Conservation (phyloP, 495 filamentous ascomycete species). For the Barbatosphaeria neglecta region DNA sequence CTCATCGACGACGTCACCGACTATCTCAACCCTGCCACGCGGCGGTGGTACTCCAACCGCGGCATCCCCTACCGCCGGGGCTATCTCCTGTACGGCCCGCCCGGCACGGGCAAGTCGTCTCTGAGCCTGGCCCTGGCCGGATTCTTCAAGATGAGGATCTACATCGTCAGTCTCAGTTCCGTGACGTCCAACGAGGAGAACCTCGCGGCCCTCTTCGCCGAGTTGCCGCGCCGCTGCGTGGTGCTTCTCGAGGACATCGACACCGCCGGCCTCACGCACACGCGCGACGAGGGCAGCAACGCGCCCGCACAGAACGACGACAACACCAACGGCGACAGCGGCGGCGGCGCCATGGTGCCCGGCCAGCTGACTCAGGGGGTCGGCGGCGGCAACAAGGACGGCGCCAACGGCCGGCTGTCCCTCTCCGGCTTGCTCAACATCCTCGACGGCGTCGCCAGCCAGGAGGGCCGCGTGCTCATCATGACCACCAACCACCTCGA, state of each 20-base stretch:
- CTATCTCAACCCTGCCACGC: constrained; percentile 68
- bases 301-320: constrained; percentile 23
- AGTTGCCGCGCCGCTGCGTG: constrained; percentile 54
- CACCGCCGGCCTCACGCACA: constrained; percentile 56
- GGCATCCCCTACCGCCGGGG: constrained; percentile 66
- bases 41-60: constrained; percentile 66
- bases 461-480: constrained; percentile 66
- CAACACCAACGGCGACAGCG: constrained; percentile 2
- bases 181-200: constrained; percentile 59
- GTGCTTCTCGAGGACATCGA: constrained; percentile 70
- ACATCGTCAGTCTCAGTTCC: constrained; percentile 54
- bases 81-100: constrained; percentile 83
- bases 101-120: constrained; percentile 63
- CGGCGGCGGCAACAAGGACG: background rate
- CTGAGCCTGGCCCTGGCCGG: constrained; percentile 57
- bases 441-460: constrained; percentile 67
- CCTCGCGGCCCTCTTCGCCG: constrained; percentile 56
- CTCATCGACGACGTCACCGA: constrained; percentile 78
- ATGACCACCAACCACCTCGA: constrained; percentile 80
- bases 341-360: constrained; percentile 13
- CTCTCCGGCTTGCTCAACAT: constrained; percentile 70
- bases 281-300: constrained; percentile 23
- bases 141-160: constrained; percentile 57
- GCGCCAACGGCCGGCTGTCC: constrained; percentile 38
- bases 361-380: constrained; percentile 13